Evolutionary conservation across 2,329 filamentous ascomycete species (phyloP).

Genomic region (Fusarium sp.): DNA sequence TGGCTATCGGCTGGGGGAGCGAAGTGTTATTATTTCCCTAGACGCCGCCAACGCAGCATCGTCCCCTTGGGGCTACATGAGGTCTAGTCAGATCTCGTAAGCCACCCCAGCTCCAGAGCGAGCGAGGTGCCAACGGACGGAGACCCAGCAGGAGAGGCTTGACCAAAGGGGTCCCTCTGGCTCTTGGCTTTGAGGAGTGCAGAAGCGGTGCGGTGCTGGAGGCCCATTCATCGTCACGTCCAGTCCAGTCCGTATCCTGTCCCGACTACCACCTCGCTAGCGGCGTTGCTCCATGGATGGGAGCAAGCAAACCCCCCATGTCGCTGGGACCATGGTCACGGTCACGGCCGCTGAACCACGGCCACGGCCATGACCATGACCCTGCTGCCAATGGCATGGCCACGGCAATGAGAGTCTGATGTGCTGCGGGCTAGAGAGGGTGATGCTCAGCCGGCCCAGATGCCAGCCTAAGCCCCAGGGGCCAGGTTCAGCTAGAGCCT

Average conservation of each 20-base stretch:
- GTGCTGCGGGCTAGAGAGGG: background rate
- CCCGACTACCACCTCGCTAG: conserved; percentile 36
- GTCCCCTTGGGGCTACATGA: conserved; percentile 26
- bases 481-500: conserved; percentile 12
- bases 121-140: conserved; percentile 10
- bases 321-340: conserved; percentile 5
- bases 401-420: background rate
- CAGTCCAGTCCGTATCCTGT: conserved; percentile 30
- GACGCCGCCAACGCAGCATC: conserved; percentile 29
- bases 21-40: conserved; percentile 34
- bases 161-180: background rate
- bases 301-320: conserved; percentile 28
- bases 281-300: conserved; percentile 21
- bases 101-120: conserved; percentile 16
- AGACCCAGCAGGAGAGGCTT: conserved; percentile 2
- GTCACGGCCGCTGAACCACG: conserved; percentile 18
- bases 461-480: conserved; percentile 7
- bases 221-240: conserved; percentile 28
- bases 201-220: background rate
- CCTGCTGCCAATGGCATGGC: conserved; percentile 8
- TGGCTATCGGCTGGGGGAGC: conserved; percentile 20
- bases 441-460: conserved; percentile 37
- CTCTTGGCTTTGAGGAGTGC: conserved; percentile 10
- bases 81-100: conserved; percentile 41
- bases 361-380: conserved; percentile 6